Conservation (phyloP, 495 filamentous ascomycete species). For the Neurospora discreta region DNA sequence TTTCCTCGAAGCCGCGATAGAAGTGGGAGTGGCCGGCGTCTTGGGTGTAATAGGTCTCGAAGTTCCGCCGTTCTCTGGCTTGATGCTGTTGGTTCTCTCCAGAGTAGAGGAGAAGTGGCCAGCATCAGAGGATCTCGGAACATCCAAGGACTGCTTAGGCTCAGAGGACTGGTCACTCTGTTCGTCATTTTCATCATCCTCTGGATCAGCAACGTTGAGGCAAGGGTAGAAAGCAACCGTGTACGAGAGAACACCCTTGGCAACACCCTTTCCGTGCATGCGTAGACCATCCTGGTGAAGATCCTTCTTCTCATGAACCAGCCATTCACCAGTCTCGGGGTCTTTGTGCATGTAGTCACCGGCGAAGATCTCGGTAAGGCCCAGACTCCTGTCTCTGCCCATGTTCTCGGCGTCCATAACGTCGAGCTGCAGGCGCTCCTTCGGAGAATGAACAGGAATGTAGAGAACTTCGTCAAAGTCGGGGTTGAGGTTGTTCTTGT, state of each 20-base stretch:
- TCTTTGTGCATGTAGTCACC: constrained; percentile 69
- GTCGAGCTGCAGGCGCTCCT: constrained; percentile 77
- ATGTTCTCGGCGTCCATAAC: constrained; percentile 94
- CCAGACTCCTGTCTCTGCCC: constrained; percentile 77
- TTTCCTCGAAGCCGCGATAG: constrained; percentile 32
- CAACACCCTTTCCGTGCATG: constrained; percentile 50
- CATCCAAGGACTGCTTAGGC: constrained; percentile 25
- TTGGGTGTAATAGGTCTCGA: constrained; percentile 18
- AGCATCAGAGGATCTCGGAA: constrained; percentile 27
- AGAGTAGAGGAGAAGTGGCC: constrained; percentile 24
- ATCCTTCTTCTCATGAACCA: constrained; percentile 66
- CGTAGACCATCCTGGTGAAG: constrained; percentile 49
- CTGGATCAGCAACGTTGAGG: constrained; percentile 78
- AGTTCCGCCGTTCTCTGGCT: constrained; percentile 6
- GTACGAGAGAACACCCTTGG: constrained; percentile 75
- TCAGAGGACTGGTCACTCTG: constrained; percentile 11
- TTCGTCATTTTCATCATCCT: constrained; percentile 68
- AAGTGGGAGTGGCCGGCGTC: constrained; percentile 26
- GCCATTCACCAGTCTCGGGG: constrained; percentile 63
- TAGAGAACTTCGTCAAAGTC: constrained; percentile 96
- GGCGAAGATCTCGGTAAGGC: constrained; percentile 60
- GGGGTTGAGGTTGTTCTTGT: constrained; percentile 89
- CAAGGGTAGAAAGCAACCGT: constrained; percentile 85
- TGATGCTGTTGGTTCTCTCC: constrained; percentile 20
- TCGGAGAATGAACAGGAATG: constrained; percentile 76